A percentile compares a stretch with the other conserved stretches of the same genome.
Evolutionary conservation across 1,139 yeast genomes (phyloP).

Genomic region (Hyphopichia khmerensis): DNA sequence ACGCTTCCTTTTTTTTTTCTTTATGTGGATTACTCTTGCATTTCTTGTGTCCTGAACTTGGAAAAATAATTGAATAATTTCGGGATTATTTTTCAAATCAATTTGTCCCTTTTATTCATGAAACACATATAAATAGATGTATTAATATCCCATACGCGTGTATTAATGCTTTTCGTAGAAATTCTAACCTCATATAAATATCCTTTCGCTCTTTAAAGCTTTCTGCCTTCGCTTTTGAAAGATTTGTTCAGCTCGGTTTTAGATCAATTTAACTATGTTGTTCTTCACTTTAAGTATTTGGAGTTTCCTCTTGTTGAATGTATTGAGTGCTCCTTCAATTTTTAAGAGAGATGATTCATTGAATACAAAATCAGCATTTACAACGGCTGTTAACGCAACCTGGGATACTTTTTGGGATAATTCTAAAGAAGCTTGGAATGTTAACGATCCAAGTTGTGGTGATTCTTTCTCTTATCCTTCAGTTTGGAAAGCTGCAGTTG

Average conservation of each 20-base stretch:
- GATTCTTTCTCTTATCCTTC: slow-evolving; percentile 1
- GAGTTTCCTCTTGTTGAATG: not conserved
- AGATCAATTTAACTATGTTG: no score
- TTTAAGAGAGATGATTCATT: not conserved
- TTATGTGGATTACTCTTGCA: not conserved
- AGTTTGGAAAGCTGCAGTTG: slow-evolving; percentile 7
- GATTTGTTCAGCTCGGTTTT: no score
- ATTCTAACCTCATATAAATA: no score
- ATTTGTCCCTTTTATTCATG: no score
- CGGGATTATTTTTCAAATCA: no score
- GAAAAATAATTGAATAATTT: no score
- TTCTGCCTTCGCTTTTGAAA: no score
- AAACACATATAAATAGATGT: no score
- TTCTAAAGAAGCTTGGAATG: slow-evolving; percentile 11
- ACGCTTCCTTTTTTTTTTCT: no score
- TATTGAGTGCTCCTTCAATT: not conserved
- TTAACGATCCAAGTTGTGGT: slow-evolving; percentile 8
- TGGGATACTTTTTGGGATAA: slow-evolving; percentile 16
- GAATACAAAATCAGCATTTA: slow-evolving; percentile 3
- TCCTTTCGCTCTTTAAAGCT: no score
- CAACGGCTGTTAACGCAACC: slow-evolving; percentile 7
- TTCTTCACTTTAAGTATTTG: not conserved
- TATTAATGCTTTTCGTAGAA: no score
- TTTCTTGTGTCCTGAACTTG: not conserved
- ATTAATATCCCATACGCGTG: no score